Evolutionary conservation across 1,284 basidiomycete genomes (phyloP), one percentile per base, ranked within the genome.

Genomic region (Puccinia coronata): DNA sequence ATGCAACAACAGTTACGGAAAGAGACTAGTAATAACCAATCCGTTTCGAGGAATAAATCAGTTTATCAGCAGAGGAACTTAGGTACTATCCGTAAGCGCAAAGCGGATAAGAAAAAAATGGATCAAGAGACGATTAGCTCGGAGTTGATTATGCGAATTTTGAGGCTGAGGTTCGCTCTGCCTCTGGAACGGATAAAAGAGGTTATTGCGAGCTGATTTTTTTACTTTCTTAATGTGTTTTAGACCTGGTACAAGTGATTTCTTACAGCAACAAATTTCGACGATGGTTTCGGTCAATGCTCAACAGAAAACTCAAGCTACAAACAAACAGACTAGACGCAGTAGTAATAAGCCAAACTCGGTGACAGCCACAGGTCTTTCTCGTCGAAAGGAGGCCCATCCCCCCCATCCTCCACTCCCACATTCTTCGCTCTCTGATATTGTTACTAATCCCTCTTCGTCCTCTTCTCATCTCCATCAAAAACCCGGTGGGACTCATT

Each of bases 71-170:
- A 90, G 83, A 86, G 89, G 25, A 98, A 97, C 86, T 89, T 99
- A 23, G 96, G 96, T 11, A 99, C 97, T 4, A 99, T 99, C 87
- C 92, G 92, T 86, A 92, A 96, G 85, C 90, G 94, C 82, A 99
- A 98, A 89, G 91, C 91, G 85, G 94, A 95, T 87, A 98, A 96
- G 89, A 71, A 71, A 16, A 90, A 91, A 84, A 89, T 91, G 84
- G 90, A 92, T 82, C 89, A 89, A 1, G 87, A 88, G 77, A 89
- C 88, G 28, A 92, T 91, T 84, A 86, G 87, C 73, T 93, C 92
- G 65, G 94, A 98, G 87, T 93, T 92, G 72, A 96, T 97, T 82
- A 91, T 98, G 89, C 89, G 94, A 79, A 96, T 98, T 84, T 88
- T 98, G 70, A 90, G 95, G 47, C 96, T 98, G 94, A 89, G 94